Base-by-base conservation (phyloP, 2,329 filamentous ascomycete species). In the Ceratocystis harringtonii region DNA sequence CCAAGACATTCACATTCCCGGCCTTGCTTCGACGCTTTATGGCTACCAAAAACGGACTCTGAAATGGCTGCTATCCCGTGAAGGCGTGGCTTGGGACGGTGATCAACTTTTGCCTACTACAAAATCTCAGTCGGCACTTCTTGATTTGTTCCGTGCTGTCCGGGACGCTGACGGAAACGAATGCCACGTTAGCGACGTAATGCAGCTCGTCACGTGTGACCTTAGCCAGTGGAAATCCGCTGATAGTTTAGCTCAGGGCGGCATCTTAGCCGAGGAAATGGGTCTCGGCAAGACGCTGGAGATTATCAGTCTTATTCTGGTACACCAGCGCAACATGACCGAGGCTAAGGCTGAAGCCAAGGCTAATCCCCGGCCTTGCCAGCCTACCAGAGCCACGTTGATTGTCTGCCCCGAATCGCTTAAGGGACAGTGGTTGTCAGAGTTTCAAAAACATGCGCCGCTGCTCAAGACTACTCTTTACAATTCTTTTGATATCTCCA, bases 241-340 rank as follows among this genome's bases (percentile, higher is more conserved):
- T 75, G 81, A 63, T 71, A 72, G n/a, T 69, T 8, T 70, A 0
- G 66, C 83, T 10, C 79, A 74, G 58, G 83, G 84, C 12, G 88
- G 88, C 0, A 85, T 90, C 61, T 76, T 92, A 4, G 84, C 87
- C 0, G 89, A 92, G 71, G 89, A 92, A 73, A 92, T 92, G 89
- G 89, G 89, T 0, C 76, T 92, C 0, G 89, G 89, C 1, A 92
- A 92, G 73, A 92, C 89, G 0, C 78, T 92, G 2, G 89, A 92
- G 74, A 78, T 89, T 1, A 83, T 91, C 57, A 81, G 85, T 3
- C 77, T 92, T 10, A 82, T 91, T n/a, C 77, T 83, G 6, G 76
- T 87, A 28, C 84, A 92, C 71, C n/a, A 68, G 68, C 48, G 70
- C 62, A 66, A 10, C 19, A 22, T 6, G 45, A 63, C 15, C 25